Evolutionary conservation across 2,329 filamentous ascomycete species (phyloP).

Genomic region (Seiridium unicorne): DNA sequence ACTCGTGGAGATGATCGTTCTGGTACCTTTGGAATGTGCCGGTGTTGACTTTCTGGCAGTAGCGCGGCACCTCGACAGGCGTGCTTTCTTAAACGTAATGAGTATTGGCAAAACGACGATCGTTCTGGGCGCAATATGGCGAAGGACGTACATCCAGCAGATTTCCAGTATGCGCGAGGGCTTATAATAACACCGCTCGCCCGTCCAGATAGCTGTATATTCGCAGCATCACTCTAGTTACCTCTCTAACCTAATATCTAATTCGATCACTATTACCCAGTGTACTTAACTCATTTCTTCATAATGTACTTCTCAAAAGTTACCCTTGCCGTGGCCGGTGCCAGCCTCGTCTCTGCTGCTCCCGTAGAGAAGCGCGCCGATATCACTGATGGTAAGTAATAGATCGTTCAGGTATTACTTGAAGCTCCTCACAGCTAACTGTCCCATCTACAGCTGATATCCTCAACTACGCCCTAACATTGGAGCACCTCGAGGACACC

Average conservation of each 20-base stretch:
- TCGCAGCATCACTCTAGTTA: background rate
- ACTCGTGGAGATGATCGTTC: background rate
- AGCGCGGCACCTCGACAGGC: background rate
- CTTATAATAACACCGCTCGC: background rate
- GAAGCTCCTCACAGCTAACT: background rate
- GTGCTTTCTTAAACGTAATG: background rate
- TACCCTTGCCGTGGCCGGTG: background rate
- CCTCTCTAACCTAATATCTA: background rate
- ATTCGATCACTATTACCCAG: background rate
- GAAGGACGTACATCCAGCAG: background rate
- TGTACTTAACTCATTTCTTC: background rate
- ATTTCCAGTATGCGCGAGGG: background rate
- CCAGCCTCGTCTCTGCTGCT: conserved; percentile 2
- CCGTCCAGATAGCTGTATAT: background rate
- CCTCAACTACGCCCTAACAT: conserved; percentile 46
- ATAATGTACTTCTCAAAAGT: conserved; percentile 1
- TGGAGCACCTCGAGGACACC: conserved; percentile 57
- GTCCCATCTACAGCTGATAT: conserved; percentile 21
- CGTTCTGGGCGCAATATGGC: background rate
- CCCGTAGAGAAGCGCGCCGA: conserved; percentile 2
- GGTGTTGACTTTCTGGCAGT: background rate
- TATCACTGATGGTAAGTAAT: conserved; percentile 4
- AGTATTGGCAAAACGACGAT: background rate
- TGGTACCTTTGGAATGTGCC: background rate
- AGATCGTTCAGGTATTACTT: no score